A percentile compares a stretch with the other conserved stretches of the same genome.
Conservation (phyloP, 1,139 yeast species). For the Yamadazyma jaroonii region DNA sequence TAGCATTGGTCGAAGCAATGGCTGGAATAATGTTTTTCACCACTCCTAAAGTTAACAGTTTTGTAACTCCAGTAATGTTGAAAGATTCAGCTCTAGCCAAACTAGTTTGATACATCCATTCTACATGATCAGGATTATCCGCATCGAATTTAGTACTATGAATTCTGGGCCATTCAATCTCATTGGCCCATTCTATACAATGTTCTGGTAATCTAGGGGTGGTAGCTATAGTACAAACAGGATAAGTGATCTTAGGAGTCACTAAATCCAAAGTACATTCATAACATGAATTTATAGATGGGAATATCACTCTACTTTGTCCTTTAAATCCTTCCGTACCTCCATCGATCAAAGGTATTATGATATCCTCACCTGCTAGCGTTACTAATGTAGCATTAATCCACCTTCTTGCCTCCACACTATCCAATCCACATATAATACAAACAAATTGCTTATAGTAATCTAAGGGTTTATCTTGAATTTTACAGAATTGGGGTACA, state of each 20-base stretch:
- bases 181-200: constrained; percentile 89
- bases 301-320: constrained; percentile 83
- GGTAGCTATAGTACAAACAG: constrained; percentile 92
- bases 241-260: constrained; percentile 69
- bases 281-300: constrained; percentile 84
- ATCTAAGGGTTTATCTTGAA: constrained; percentile 66
- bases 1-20: constrained; percentile 90
- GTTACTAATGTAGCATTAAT: constrained; percentile 73
- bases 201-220: constrained; percentile 94
- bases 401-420: constrained; percentile 90
- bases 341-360: constrained; percentile 88
- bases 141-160: constrained; percentile 53
- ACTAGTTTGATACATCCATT: constrained; percentile 61
- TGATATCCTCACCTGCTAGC: constrained; percentile 49
- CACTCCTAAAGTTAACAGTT: constrained; percentile 75
- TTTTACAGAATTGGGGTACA: constrained; percentile 58
- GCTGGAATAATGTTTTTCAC: constrained; percentile 93
- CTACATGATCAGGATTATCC: constrained; percentile 67
- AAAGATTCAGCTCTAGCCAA: constrained; percentile 58
- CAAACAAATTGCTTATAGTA: constrained; percentile 71
- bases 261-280: constrained; percentile 86
- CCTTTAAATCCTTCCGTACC: constrained; percentile 97
- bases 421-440: constrained; percentile 85
- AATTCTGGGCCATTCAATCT: constrained; percentile 66
- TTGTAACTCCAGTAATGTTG: constrained; percentile 71